These are phyloP conservation scores for Russula griseocarnosa DNA, from an alignment of 768 basidiomycete species.

Conservation along the genomic window DNA sequence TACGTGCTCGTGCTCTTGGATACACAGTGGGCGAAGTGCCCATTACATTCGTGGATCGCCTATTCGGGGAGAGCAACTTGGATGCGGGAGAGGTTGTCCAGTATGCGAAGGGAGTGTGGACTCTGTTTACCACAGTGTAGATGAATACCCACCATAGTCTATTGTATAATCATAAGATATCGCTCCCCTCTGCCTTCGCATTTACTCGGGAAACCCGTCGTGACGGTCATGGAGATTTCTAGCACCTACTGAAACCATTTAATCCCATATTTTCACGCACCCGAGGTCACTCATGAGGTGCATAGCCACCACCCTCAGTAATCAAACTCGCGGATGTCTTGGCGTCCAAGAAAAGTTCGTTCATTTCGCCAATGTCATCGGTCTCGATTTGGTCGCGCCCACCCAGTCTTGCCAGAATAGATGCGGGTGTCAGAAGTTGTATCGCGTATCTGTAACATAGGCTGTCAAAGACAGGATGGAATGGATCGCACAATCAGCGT, in stretches of 20 bases:
- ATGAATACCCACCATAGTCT: slow-evolving; percentile 12
- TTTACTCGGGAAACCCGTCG: not conserved
- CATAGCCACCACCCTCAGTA: slow-evolving; percentile 11
- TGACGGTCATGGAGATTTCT: not conserved
- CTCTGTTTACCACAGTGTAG: slow-evolving; percentile 62
- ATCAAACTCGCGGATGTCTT: slow-evolving; percentile 50
- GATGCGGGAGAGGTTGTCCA: slow-evolving; percentile 84
- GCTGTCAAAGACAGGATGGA: slow-evolving; percentile 7
- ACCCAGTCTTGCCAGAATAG: slow-evolving; percentile 73
- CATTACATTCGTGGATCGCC: slow-evolving; percentile 91
- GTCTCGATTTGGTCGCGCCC: slow-evolving; percentile 78
- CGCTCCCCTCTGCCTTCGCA: not conserved
- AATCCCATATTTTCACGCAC: not conserved
- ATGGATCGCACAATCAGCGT: slow-evolving; percentile 29
- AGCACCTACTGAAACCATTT: not conserved
- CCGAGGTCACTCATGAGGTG: slow-evolving; percentile 1
- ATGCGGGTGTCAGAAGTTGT: slow-evolving; percentile 86
- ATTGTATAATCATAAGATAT: not conserved
- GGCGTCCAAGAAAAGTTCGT: slow-evolving; percentile 91
- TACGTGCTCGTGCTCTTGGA: slow-evolving; percentile 76
- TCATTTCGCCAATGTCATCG: slow-evolving; percentile 92
- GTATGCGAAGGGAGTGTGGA: slow-evolving; percentile 83
- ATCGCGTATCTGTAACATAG: slow-evolving; percentile 66
- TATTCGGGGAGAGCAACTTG: slow-evolving; percentile 91
- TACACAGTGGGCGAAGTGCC: slow-evolving; percentile 88